Conservation (phyloP, 2,329 filamentous ascomycete genomes). For the Diaporthe ampelina region DNA sequence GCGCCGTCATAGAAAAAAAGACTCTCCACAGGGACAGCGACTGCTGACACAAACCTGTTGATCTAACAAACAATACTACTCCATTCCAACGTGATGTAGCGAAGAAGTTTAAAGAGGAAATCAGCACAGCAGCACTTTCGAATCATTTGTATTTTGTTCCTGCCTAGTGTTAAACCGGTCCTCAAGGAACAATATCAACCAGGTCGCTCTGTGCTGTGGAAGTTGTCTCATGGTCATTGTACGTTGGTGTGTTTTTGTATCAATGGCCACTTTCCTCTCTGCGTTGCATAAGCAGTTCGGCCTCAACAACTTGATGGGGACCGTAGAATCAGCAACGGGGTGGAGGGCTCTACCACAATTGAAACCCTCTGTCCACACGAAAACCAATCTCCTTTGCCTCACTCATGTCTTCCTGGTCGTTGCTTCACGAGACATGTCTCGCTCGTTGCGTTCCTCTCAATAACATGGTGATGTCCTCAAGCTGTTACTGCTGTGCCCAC, state of each 20-base stretch:
- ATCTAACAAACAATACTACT: neutral
- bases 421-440: conserved; percentile 23
- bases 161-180: conserved; percentile 35
- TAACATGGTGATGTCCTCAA: neutral
- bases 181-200: conserved; percentile 10
- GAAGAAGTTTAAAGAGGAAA: too few relatives aligned
- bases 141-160: conserved; percentile 40
- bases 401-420: neutral
- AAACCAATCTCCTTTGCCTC: conserved; percentile 26
- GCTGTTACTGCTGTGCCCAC: neutral
- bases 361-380: conserved; percentile 5
- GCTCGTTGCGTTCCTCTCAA: neutral
- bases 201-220: conserved; percentile 1
- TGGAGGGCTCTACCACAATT: conserved; percentile 26
- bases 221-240: neutral
- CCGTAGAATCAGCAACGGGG: conserved; percentile 33
- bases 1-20: neutral
- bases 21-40: too few relatives aligned
- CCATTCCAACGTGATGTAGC: too few relatives aligned
- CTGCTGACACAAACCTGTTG: neutral
- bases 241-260: neutral
- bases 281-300: conserved; percentile 9
- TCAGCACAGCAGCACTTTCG: conserved; percentile 1
- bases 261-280: conserved; percentile 1
- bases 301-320: conserved; percentile 7